Conservation (phyloP, 768 basidiomycete species). For the Auricularia cornea region DNA sequence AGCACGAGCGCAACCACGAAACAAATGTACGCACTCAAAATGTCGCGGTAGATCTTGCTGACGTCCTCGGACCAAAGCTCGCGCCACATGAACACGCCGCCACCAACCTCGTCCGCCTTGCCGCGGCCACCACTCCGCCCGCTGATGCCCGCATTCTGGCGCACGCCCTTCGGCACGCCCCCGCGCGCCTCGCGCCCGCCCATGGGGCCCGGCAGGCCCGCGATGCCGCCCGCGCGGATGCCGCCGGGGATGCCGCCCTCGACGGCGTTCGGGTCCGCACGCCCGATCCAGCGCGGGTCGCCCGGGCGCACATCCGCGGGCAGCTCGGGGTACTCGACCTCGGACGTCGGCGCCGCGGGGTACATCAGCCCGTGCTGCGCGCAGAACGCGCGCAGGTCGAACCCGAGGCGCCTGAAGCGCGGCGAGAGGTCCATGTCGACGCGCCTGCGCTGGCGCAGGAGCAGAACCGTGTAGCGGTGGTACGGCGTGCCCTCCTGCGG, state of each 20-base stretch:
- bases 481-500: conserved; percentile 83
- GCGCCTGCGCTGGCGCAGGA: conserved; percentile 24
- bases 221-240: neutral
- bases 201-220: neutral
- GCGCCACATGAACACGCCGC: conserved; percentile 80
- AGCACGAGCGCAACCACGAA: neutral
- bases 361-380: conserved; percentile 33
- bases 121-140: conserved; percentile 8
- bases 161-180: neutral
- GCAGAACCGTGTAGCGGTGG: conserved; percentile 54
- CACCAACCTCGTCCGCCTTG: conserved; percentile 30
- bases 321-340: neutral
- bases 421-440: conserved; percentile 5
- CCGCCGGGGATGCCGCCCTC: neutral
- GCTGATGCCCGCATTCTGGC: neutral
- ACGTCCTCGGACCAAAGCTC: conserved; percentile 65
- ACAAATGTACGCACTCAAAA: conserved; percentile 49
- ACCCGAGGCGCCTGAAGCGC: conserved; percentile 41
- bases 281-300: neutral
- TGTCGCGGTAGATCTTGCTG: conserved; percentile 52
- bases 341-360: neutral
- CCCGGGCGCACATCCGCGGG: neutral
- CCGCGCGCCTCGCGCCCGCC: conserved; percentile 5
- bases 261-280: neutral
- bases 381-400: conserved; percentile 60